Evolutionary conservation across 768 basidiomycete species (phyloP).

Genomic region (Tylopilus subfusipes): DNA sequence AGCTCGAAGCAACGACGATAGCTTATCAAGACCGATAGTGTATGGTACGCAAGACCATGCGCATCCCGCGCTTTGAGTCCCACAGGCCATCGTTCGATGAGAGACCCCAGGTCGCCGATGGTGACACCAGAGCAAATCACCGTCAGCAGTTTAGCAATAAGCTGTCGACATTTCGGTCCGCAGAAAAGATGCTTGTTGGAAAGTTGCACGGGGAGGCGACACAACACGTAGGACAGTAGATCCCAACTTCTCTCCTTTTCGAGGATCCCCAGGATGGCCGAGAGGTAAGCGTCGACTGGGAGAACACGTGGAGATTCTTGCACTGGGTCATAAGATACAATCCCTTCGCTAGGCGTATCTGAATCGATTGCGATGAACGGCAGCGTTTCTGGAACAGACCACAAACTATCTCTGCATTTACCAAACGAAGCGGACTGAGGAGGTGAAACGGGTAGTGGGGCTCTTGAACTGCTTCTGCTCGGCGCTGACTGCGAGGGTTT

Average conservation of each 20-base stretch:
- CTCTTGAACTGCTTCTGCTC: conserved; percentile 64
- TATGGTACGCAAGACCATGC: conserved; percentile 84
- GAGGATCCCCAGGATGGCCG: conserved; percentile 58
- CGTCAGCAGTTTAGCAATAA: conserved; percentile 60
- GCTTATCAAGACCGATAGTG: conserved; percentile 81
- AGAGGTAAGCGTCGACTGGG: conserved; percentile 73
- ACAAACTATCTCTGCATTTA: conserved; percentile 50
- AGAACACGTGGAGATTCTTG: conserved; percentile 48
- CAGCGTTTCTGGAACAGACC: conserved; percentile 65
- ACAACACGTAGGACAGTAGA: conserved; percentile 84
- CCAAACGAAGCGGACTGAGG: conserved; percentile 19
- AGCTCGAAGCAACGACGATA: conserved; percentile 78
- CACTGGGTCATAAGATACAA: conserved; percentile 60
- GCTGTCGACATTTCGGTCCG: conserved; percentile 71
- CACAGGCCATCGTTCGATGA: conserved; percentile 56
- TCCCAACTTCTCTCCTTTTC: conserved; percentile 87
- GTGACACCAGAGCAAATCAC: conserved; percentile 65
- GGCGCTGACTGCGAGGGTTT: conserved; percentile 42
- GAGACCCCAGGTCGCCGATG: conserved; percentile 51
- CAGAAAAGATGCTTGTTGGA: conserved; percentile 97
- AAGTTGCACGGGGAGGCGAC: conserved; percentile 86
- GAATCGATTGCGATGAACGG: conserved; percentile 53
- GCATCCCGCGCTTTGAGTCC: conserved; percentile 75
- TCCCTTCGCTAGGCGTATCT: conserved; percentile 63
- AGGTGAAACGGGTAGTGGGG: conserved; percentile 33